Evolutionary conservation across 352 stramenopile genomes (phyloP), one percentile per base, ranked within the genome.

Genomic region (Globisporangium canariense): DNA sequence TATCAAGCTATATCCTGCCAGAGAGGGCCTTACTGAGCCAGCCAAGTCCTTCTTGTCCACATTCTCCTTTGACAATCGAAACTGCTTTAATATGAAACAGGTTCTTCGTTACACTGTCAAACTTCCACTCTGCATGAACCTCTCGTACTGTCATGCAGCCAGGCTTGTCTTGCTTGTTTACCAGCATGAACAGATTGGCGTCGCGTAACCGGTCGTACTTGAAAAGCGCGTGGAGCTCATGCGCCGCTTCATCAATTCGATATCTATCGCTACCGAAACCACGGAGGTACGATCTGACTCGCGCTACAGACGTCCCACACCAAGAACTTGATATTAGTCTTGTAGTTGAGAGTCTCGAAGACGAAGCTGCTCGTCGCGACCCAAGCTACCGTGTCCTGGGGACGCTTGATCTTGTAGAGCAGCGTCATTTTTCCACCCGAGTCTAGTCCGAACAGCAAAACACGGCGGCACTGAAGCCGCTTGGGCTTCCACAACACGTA

Each of bases 81-180:
- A 69, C 78, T 0, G 64, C 18, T 53, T 87, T 65, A 13, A 88
- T 69, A 46, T 71, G 34, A 64, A 72, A 36, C 70, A 69, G 54
- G 72, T 78, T 69, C 40, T 64, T 76, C 25, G 75, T 86, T 50
- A 71, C 59, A n/a, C 68, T 67, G 1, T 65, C 45, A 30, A 86
- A 53, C 13, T 79, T 67, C 52, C 86, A 53, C 36, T 61, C 69
- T n/a, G 67, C 62, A 16, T 67, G 58, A 30, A 86, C 57, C 50
- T 81, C 74, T 7, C 76, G 41, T 0, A 64, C 52, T 13, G 60
- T 68, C 62, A 83, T 58, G 25, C 69, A 73, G 5, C 58, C 56
- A 1, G 69, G 70, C 10, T 73, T 58, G 49, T 87, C 78, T 45
- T 87, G 78, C 32, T 87, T 85, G 70, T 85, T 87, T 22, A 76